Evolutionary conservation across 2,329 filamentous ascomycete species (phyloP), one percentile per base, ranked within the genome.

Genomic region (Fusarium camptoceras): DNA sequence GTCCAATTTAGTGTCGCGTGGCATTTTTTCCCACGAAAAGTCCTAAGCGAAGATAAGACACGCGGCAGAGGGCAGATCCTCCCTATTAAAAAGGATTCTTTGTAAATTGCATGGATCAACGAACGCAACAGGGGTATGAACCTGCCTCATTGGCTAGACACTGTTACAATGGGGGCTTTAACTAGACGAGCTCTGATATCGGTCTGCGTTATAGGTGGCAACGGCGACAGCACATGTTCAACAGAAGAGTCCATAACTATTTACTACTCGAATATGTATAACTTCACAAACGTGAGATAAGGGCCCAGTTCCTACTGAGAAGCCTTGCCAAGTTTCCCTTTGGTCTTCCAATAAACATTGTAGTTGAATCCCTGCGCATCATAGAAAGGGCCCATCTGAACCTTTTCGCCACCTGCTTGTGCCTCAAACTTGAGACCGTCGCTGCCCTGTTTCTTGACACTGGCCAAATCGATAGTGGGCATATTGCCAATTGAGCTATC

Each of bases 331-430:
- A 73, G 24, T 16, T 46, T 50, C 0, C 73, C 71, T 16, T 51
- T 56, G 0, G 69, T 30, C 58, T 68, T 75, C 81, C 81, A 83
- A 50, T 84, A 83, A 11, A 82, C 80, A 27, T 81, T 81, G 41
- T 83, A 83, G 55, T 83, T 83, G 28, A 79, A 78, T 0, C 75
- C 79, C 14, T 82, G 80, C 0, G 81, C 80, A 50, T 83, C 78
- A 24, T 82, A 82, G 54, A 82, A 83, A 2, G 81, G 78, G 3
- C 72, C 75, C n/a, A 83, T 60, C 2, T 64, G 70, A 0, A 83
- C 78, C 3, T 64, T 68, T 43, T 76, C 62, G 0, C 75, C 78
- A 22, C 71, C 73, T 1, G 78, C 77, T 1, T 73, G 78, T 0
- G 64, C 82, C 12, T 73, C 71, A 47, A 83, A 83, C 16, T 69